Conservation (phyloP, 2,329 filamentous ascomycete species). For the Graphilbum ipis-grandicollis region DNA sequence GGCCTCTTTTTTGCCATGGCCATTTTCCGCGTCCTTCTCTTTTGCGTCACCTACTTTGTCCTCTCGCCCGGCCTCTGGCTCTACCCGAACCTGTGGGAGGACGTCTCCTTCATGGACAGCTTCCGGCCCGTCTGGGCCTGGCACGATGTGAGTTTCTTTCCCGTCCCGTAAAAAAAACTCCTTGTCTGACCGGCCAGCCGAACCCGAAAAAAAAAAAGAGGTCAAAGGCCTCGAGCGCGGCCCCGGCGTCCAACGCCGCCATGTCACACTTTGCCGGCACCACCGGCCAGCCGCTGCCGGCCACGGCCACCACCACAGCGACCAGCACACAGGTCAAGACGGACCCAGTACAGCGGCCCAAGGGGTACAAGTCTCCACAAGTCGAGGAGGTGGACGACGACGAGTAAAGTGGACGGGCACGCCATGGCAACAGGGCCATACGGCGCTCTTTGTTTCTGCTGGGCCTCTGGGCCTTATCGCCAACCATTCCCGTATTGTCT, state of each 20-base stretch:
- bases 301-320: constrained; percentile 37
- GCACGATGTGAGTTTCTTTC: constrained; percentile 59
- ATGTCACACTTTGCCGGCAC: constrained; percentile 29
- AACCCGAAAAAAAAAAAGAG: constrained; percentile 42
- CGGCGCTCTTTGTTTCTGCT: background rate
- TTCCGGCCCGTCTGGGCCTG: constrained; percentile 95
- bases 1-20: constrained; percentile 96
- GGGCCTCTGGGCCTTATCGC: no score
- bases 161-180: background rate
- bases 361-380: constrained; percentile 26
- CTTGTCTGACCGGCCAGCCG: constrained; percentile 5
- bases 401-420: constrained; percentile 3
- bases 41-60: constrained; percentile 78
- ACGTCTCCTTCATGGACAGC: constrained; percentile 94
- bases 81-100: constrained; percentile 94
- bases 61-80: constrained; percentile 86
- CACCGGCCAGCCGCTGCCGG: constrained; percentile 33
- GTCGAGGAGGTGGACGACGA: constrained; percentile 21
- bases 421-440: background rate
- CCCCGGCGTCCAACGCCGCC: constrained; percentile 9
- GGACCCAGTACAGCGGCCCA: constrained; percentile 16
- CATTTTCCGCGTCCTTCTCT: constrained; percentile 88
- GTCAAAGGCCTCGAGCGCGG: constrained; percentile 15
- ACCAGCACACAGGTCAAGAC: constrained; percentile 36
- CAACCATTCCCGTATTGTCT: no score